Evolutionary conservation across 805 yeast species (phyloP), one percentile per base, ranked within the genome.

Genomic region (Candida nitratophila): DNA sequence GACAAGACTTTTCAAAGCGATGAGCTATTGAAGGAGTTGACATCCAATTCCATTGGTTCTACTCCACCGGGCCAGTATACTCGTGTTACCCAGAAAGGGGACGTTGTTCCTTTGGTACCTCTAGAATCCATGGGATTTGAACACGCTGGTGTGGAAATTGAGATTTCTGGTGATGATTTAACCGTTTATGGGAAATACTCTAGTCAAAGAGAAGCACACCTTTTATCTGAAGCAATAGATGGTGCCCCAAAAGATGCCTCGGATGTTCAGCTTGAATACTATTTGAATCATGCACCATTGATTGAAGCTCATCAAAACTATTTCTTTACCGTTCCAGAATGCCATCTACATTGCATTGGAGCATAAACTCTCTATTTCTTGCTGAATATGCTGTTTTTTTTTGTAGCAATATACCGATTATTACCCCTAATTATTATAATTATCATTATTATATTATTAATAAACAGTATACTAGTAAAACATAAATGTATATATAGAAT

Each of bases 41-140:
- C 34, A 12, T 10, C 34, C 2, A 21, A 37, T 2, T 31, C 37
- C 7, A 21, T 42, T 1, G 4, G 34, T n/a, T 3, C 17, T 4
- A 33, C 51, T 14, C 46, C 50, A 1, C 36, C 47, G 8, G 39
- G 22, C 11, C 35, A 12, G 7, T 32, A 16, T 17, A 68, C 75
- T 33, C 67, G 89, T 54, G 77, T 83, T 8, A 70, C 70, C 10
- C 85, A 81, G 53, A 56, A 63, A n/a, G 67, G 68, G 20, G 90
- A 83, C 51, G 53, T 74, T 22, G 78, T 84, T 20, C 83, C 87
- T 0, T 53, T 62, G 45, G 60, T 81, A 22, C 90, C 89, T 5
- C 80, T 83, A 10, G 63, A 70, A 1, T 65, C 64, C 24, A 50
- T 65, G 41, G 53, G 55, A 1, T 62, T 47, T 43, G 47, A 44